Percentiles rank a stretch among this genome's conserved stretches.
Evolutionary conservation across 305 asterid species (phyloP).

Genomic region (Rubia tinctorum): DNA sequence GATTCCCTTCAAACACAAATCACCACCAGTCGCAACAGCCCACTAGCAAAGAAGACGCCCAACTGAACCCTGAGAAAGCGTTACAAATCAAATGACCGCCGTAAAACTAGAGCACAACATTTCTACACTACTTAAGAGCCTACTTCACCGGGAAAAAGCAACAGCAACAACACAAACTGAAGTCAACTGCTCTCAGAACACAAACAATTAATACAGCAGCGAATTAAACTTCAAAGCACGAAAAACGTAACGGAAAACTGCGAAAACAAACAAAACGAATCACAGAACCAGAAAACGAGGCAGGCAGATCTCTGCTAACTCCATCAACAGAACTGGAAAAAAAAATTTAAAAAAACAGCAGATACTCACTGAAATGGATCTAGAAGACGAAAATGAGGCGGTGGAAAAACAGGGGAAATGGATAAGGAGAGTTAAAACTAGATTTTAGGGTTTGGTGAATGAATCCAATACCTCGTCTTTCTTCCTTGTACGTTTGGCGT

Average conservation of each 20-base stretch:
- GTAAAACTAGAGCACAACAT: neutral
- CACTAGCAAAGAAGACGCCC: neutral
- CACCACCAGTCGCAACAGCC: neutral
- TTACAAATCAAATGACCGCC: neutral
- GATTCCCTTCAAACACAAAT: constrained; percentile 3
- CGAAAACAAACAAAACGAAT: neutral
- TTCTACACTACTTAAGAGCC: neutral
- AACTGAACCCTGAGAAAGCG: constrained; percentile 8
- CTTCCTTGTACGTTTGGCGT: neutral
- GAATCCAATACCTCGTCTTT: constrained; percentile 22
- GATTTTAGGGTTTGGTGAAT: constrained; percentile 34
- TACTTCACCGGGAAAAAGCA: neutral
- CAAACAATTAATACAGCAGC: neutral
- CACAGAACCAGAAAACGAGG: neutral
- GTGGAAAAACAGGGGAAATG: neutral
- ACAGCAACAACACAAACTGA: neutral
- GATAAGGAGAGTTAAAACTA: constrained; percentile 12
- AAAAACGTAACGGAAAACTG: neutral
- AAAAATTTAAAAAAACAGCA: neutral
- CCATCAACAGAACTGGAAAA: neutral
- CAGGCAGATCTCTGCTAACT: constrained; percentile 7
- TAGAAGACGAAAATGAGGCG: constrained; percentile 29
- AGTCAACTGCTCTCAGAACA: neutral
- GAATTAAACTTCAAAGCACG: neutral
- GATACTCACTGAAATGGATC: constrained; percentile 40